Base-by-base conservation (phyloP, 1,284 basidiomycete species). In the Tremellales sp. region DNA sequence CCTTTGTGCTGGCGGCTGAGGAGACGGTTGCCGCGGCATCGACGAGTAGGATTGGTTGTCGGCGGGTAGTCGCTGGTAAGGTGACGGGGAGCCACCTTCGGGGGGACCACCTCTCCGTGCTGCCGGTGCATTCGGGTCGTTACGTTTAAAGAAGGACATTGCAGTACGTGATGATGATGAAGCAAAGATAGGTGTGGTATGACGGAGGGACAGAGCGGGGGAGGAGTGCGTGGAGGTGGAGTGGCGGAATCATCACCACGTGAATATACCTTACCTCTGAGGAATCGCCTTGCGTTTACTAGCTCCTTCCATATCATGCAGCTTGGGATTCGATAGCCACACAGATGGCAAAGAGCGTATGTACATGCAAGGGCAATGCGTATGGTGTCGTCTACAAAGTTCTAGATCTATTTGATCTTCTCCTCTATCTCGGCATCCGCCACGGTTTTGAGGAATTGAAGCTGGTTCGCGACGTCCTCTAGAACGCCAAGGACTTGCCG, bases 111-210 rank as follows among this genome's bases (percentile, higher is more conserved):
- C 61, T 2, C 68, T 43, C 33, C 63, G 52, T 23, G 66, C 67
- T 26, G 65, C 61, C 11, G 63, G 65, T 1, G 70, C 68, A 51
- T 47, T 62, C 10, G 61, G 67, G 46, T 72, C 67, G 56, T 58
- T 67, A 15, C 70, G 52, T 44, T 72, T 74, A 62, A 75, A 75
- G 61, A 72, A 74, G 6, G 72, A 71, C 72, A 74, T 74, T n/a
- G n/a, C n/a, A n/a, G n/a, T n/a, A n/a, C n/a, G n/a, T n/a, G n/a
- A n/a, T n/a, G 40, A 48, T 46, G 43, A 24, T n/a, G n/a, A n/a
- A n/a, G n/a, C n/a, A n/a, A n/a, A n/a, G n/a, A n/a, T n/a, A n/a
- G 33, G 19, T 36, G 19, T 15, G 13, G 53, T 41, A 33, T 47
- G 13, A 17, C 29, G 43, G 17, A 45, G 36, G 21, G 22, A 37